phyloP scores from a whole-genome alignment of 208 protist genomes.

The Trypanosoma avium region DNA sequence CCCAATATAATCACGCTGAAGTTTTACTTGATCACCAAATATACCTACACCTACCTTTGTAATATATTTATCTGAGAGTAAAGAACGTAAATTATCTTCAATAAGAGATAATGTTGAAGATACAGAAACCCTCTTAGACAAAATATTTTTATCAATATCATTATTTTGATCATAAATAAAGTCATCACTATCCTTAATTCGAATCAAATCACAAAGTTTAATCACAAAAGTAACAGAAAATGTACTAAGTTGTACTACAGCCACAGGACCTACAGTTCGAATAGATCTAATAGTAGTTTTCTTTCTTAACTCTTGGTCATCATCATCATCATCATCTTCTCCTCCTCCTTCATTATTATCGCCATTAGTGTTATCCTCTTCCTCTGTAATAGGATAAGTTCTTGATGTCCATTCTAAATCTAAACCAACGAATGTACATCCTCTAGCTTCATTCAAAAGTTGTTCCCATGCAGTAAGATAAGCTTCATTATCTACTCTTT shows the following conservation, averaged over 20 bases:
- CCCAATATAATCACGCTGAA: constrained; percentile 45
- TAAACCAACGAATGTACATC: constrained; percentile 47
- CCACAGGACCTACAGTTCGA: constrained; percentile 31
- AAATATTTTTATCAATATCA: too few relatives aligned
- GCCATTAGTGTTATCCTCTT: not conserved
- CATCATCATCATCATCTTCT: not conserved
- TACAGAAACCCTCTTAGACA: constrained; percentile 19
- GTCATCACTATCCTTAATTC: constrained; percentile 17
- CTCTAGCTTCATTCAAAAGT: constrained; percentile 31
- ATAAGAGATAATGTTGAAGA: constrained; percentile 26
- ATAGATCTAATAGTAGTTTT: not conserved
- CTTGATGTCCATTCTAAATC: constrained; percentile 67
- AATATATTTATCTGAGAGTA: constrained; percentile 31
- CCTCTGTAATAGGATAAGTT: not conserved
- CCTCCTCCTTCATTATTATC: not conserved
- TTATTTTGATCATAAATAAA: too few relatives aligned
- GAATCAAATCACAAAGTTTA: constrained; percentile 39
- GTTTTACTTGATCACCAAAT: constrained; percentile 49
- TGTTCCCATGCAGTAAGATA: constrained; percentile 30
- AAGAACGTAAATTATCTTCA: constrained; percentile 15
- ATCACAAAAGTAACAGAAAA: constrained; percentile 44
- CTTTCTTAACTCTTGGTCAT: not conserved
- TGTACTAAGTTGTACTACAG: constrained; percentile 59
- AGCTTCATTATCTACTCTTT: constrained; percentile 24
- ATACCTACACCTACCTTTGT: constrained; percentile 57